Evolutionary conservation across 2,329 filamentous ascomycete species (phyloP), one percentile per base, ranked within the genome.

Genomic region (Fusarium multiceps): DNA sequence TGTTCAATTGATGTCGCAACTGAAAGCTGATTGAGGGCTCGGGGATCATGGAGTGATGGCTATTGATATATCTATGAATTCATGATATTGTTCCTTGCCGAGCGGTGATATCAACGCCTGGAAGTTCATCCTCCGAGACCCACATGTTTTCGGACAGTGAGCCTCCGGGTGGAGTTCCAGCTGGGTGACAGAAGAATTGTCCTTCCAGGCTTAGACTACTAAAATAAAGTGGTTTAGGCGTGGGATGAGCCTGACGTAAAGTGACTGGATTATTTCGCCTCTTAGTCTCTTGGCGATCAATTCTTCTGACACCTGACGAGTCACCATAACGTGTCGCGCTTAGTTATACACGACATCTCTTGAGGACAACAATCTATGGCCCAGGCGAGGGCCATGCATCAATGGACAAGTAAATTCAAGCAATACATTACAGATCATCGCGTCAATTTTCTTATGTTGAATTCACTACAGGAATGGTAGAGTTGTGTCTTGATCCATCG

Each of bases 1-100:
- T 4, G 2, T 13, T 3, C 2, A 8, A 4, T 41, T 13, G 3
- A n/a, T 11, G 34, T 4, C 8, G 21, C 1, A 9, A 5, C 0
- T 16, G 27, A 4, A 1, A 12, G 16, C 1, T 16, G 1, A 12
- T 12, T 51, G 9, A 7, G 13, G 3, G 3, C 7, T 40, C 1
- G 4, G 6, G 4, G 3, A 4, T 16, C 16, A 6, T 27, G 4
- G 6, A 6, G 4, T 37, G 6, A 9, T 7, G 6, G 16, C 2
- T 25, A 7, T 41, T 27, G 6, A 13, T 41, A 51, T 9, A 41
- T 28, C 0, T 16, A 18, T 28, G 12, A 1, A 14, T 20, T 27
- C 8, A 3, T 28, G 5, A 20, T 50, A 5, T 3, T 4, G 21
- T 21, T 2, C 3, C 10, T 14, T 0, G 3, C 16, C 7, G 14